Evolutionary conservation across 2,329 filamentous ascomycete species (phyloP), one percentile per base, ranked within the genome.

Genomic region (Ambrosiella beaveri): DNA sequence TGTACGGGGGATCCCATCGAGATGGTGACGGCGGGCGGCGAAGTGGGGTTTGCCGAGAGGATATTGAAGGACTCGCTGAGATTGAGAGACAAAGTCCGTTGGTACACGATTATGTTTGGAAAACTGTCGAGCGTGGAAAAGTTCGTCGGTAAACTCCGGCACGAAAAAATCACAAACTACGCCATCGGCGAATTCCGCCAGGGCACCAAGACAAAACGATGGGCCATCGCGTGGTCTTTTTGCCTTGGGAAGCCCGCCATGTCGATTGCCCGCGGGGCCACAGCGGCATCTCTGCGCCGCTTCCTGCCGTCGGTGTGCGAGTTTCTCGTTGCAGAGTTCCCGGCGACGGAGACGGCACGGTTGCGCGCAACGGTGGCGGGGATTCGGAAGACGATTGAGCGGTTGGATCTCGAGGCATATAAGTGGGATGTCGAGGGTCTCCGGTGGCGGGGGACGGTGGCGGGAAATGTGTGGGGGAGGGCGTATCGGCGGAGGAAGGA

Each of bases 51-150:
- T 67, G 81, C 88, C 2, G 71, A 73, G 0, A 76, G 80, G 5
- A 84, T 95, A 62, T 73, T 95, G 3, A 71, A 77, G 0, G 86
- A 94, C 67, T 88, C 84, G 39, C 68, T 85, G 0, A 61, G 67
- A 0, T 71, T 88, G 1, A 71, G 73, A 15, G 73, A 77, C 0
- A 74, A 75, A 8, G 81, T 95, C 0, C 78, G 80, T 61, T 98
- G 93, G 93, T 97, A 93, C 68, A 93, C 85, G 0, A 82, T 83
- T 57, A 94, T 97, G 88, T 74, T 97, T 0, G 90, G 91, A 0
- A 94, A 94, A 65, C 73, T 87, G 37, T 76, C 77, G 0, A 90
- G 84, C 63, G 73, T 87, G 2, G 74, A 85, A 0, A 72, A 74
- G 0, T 69, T 84, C 0, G 71, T 95, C 0, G 74, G 82, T 5